Evolutionary conservation across 306 rosid species (phyloP).

Genomic region (Mimosa bimucronata): DNA sequence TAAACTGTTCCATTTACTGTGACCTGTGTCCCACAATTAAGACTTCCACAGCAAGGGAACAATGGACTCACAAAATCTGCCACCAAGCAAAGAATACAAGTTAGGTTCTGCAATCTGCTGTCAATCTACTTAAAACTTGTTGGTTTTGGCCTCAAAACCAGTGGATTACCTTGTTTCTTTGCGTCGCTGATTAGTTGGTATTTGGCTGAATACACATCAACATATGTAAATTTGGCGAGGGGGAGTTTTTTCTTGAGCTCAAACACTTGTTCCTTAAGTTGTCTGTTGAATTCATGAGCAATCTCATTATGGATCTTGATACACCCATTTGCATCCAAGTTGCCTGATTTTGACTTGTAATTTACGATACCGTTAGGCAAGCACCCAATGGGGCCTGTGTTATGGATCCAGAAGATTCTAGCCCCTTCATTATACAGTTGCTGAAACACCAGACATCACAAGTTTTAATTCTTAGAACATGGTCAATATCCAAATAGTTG

Average conservation of each 20-base stretch:
- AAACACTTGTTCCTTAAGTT: conserved; percentile 55
- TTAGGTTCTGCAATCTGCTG: background rate
- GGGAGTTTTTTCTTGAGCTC: conserved; percentile 51
- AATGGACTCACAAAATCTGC: conserved; percentile 78
- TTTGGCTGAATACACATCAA: conserved; percentile 72
- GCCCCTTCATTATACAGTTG: conserved; percentile 73
- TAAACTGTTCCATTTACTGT: conserved; percentile 71
- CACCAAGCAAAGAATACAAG: conserved; percentile 32
- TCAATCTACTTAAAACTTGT: conserved; percentile 9
- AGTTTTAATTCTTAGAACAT: conserved; percentile 29
- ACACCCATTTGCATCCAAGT: conserved; percentile 68
- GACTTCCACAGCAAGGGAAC: conserved; percentile 86
- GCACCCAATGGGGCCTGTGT: conserved; percentile 82
- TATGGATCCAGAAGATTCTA: conserved; percentile 80
- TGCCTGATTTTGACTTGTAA: conserved; percentile 51
- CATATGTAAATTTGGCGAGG: conserved; percentile 63
- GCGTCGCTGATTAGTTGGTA: conserved; percentile 63
- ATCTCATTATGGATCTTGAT: conserved; percentile 64
- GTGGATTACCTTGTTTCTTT: conserved; percentile 53
- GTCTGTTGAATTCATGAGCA: conserved; percentile 75
- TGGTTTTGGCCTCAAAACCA: background rate
- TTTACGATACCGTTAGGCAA: conserved; percentile 59
- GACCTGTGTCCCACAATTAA: conserved; percentile 67
- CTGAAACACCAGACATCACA: conserved; percentile 49
- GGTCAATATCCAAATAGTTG: background rate